These are phyloP conservation scores for Poa pratensis DNA, from an alignment of 176 grass and related monocot species.

Conservation along the genomic window DNA sequence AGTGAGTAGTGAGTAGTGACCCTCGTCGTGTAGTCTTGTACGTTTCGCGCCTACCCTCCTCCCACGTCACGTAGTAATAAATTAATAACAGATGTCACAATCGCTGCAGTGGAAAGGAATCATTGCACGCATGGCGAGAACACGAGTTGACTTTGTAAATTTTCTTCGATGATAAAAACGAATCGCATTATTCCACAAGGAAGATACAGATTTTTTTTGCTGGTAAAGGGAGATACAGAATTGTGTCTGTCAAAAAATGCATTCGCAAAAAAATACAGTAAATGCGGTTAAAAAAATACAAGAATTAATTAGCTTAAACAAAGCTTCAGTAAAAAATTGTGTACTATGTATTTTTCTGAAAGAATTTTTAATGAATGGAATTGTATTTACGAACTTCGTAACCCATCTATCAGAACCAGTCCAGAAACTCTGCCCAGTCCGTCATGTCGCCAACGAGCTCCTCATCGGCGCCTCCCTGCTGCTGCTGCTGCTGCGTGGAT, in stretches of 20 bases:
- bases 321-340: not conserved
- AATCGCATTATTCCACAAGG: not conserved
- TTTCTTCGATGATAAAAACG: not conserved
- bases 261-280: not conserved
- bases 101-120: slow-evolving; percentile 25
- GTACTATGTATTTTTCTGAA: not conserved
- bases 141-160: slow-evolving; percentile 4
- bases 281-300: not conserved
- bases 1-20: not conserved
- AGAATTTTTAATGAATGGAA: not conserved
- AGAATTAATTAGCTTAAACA: slow-evolving; percentile 24
- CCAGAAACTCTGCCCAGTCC: slow-evolving; percentile 37
- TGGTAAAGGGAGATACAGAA: not conserved
- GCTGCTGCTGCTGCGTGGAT: slow-evolving; percentile 16
- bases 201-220: not conserved
- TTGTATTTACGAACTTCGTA: not conserved
- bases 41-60: not conserved
- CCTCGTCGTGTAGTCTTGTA: not conserved
- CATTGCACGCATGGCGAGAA: slow-evolving; percentile 1
- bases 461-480: not conserved
- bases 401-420: slow-evolving; percentile 28
- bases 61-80: not conserved
- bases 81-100: not conserved
- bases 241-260: not conserved
- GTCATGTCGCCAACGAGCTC: slow-evolving; percentile 9